Percentiles rank a stretch among this genome's conserved stretches.
Conservation (phyloP, 1,139 yeast species). For the Kurtzmaniella natalensis region DNA sequence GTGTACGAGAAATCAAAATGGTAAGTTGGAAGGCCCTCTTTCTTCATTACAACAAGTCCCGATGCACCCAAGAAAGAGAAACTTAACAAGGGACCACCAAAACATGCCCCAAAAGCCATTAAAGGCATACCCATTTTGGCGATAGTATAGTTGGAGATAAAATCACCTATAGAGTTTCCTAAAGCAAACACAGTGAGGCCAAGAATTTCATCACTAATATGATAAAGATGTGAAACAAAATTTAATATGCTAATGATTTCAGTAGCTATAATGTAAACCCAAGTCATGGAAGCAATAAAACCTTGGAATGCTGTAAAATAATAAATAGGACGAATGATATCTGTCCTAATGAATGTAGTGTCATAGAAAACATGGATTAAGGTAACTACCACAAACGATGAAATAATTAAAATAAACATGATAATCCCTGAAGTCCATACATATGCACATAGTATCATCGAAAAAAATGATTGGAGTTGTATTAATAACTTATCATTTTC, state of each 20-base stretch:
- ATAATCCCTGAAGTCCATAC: constrained; percentile 8
- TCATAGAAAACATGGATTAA: neutral
- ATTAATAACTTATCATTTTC: constrained; percentile 16
- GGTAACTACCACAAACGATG: constrained; percentile 1
- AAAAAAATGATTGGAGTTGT: constrained; percentile 17
- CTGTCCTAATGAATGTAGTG: neutral
- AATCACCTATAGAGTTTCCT: constrained; percentile 90
- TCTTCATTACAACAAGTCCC: constrained; percentile 45
- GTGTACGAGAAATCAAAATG: constrained; percentile 36
- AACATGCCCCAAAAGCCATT: constrained; percentile 93
- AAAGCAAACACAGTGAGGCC: constrained; percentile 88
- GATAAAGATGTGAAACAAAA: constrained; percentile 54
- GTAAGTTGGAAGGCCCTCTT: constrained; percentile 12
- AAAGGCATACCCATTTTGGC: constrained; percentile 84
- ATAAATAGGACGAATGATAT: constrained; percentile 19
- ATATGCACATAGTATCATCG: constrained; percentile 14
- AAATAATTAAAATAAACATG: neutral
- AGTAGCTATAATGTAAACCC: constrained; percentile 76
- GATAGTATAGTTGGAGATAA: constrained; percentile 78
- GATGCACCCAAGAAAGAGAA: constrained; percentile 49
- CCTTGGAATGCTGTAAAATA: constrained; percentile 48
- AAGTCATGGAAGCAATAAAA: constrained; percentile 60
- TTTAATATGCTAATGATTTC: constrained; percentile 69
- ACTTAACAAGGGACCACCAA: constrained; percentile 79
- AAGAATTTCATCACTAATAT: constrained; percentile 72